phyloP scores from a whole-genome alignment of 345 rosid genomes.

The Salix udensis region DNA sequence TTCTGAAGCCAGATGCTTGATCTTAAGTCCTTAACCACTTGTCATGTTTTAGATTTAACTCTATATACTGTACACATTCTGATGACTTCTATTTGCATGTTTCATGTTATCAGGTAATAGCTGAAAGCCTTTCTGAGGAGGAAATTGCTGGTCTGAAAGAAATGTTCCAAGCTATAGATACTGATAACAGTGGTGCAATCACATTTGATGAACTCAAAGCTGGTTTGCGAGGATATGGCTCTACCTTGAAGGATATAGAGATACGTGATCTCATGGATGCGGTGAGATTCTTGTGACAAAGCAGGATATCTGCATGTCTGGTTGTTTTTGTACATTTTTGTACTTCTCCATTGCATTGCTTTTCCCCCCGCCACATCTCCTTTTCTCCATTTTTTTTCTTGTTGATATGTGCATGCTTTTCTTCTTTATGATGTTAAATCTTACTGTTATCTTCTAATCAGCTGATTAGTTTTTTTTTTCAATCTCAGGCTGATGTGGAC shows the following conservation, averaged over 20 bases:
- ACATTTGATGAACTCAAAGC: conserved; percentile 97
- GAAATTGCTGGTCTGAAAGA: conserved; percentile 95
- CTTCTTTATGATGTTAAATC: not conserved
- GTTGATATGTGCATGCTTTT: not conserved
- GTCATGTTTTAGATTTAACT: not conserved
- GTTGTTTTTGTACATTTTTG: not conserved
- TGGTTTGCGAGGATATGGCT: conserved; percentile 91
- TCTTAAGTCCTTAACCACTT: not conserved
- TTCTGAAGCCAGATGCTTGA: not conserved
- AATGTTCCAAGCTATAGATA: conserved; percentile 93
- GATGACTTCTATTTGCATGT: conserved; percentile 8
- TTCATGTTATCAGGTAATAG: conserved; percentile 70
- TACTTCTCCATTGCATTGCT: not conserved
- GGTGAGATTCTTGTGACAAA: conserved; percentile 39
- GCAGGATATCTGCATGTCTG: not conserved
- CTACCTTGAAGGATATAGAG: conserved; percentile 92
- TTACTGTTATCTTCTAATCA: conserved; percentile 9
- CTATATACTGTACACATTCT: not conserved
- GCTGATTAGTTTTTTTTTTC: not conserved
- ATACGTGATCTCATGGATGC: conserved; percentile 98
- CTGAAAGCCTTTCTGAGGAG: conserved; percentile 97
- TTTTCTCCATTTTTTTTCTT: not conserved
- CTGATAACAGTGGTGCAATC: conserved; percentile 94
- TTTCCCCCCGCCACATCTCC: not conserved
- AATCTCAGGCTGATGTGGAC: conserved; percentile 89